Conservation (phyloP, 495 filamentous ascomycete genomes). For the Daldinia grandis region DNA sequence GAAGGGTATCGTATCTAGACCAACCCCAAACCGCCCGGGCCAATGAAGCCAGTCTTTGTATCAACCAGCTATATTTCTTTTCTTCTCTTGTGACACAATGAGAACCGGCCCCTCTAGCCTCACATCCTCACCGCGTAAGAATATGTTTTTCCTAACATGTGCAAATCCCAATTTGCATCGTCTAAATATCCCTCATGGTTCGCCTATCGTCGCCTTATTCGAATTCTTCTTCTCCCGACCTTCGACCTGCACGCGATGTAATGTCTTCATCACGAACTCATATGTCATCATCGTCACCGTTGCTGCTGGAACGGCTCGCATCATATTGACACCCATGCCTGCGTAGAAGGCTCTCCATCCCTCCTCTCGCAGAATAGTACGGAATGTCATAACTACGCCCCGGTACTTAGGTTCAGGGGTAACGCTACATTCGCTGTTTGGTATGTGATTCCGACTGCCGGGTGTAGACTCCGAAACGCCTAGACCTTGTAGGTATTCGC, state of each 20-base stretch:
- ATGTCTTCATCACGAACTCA: slow-evolving; percentile 76
- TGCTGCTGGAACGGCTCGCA: slow-evolving; percentile 91
- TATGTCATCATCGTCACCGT: slow-evolving; percentile 98
- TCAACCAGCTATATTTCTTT: slow-evolving; percentile 9
- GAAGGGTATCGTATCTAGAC: slow-evolving; percentile 43
- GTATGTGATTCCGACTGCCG: slow-evolving; percentile 43
- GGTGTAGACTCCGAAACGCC: slow-evolving; percentile 48
- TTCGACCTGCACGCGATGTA: slow-evolving; percentile 48
- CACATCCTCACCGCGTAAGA: slow-evolving; percentile 14
- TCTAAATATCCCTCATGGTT: slow-evolving; percentile 27
- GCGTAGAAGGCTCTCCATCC: slow-evolving; percentile 98
- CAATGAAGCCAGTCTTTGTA: slow-evolving; percentile 16
- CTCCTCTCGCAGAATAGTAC: slow-evolving; percentile 87
- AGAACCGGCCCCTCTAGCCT: slow-evolving; percentile 20
- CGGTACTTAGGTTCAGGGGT: slow-evolving; percentile 70
- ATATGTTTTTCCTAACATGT: slow-evolving; percentile 14
- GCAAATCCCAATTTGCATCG: slow-evolving; percentile 1
- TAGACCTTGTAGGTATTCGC: slow-evolving; percentile 71
- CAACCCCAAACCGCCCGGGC: slow-evolving; percentile 29
- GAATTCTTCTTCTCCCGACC: slow-evolving; percentile 46
- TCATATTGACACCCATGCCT: slow-evolving; percentile 97
- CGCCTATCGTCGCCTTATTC: slow-evolving; percentile 15
- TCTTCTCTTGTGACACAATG: not conserved
- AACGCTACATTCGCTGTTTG: slow-evolving; percentile 35
- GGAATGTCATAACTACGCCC: slow-evolving; percentile 82